phyloP scores from a whole-genome alignment of 495 filamentous ascomycete genomes.

The Rhizodiscina lignyota region DNA sequence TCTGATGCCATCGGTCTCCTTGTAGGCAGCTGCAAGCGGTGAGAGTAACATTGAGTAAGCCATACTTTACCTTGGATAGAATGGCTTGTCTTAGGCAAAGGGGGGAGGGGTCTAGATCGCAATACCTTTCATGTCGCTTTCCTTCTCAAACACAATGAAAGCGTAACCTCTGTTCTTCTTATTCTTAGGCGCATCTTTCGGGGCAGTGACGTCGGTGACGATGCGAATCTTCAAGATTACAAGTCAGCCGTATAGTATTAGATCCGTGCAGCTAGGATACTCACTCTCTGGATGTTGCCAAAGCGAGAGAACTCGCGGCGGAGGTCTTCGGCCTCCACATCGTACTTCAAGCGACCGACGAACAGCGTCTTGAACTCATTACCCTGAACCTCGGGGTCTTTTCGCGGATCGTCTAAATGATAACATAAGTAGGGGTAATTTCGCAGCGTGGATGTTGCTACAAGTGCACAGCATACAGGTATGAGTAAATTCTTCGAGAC shows the following conservation, averaged over 20 bases:
- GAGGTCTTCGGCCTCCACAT: constrained; percentile 73
- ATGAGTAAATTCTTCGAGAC: constrained; percentile 47
- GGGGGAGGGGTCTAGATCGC: too few species aligned
- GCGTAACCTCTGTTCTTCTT: constrained; percentile 85
- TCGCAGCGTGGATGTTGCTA: not conserved
- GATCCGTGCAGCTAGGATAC: constrained; percentile 9
- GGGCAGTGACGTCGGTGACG: constrained; percentile 48
- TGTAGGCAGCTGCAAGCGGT: constrained; percentile 47
- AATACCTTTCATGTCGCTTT: constrained; percentile 99
- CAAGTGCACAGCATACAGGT: constrained; percentile 38
- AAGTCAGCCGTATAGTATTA: constrained; percentile 1
- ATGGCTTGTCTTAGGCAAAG: constrained; percentile 1
- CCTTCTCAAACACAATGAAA: constrained; percentile 92
- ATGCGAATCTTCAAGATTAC: constrained; percentile 57
- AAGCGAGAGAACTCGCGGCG: constrained; percentile 90
- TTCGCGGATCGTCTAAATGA: constrained; percentile 19
- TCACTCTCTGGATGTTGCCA: constrained; percentile 84
- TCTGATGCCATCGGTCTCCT: constrained; percentile 75
- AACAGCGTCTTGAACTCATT: constrained; percentile 94
- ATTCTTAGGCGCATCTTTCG: constrained; percentile 39
- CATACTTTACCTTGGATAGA: constrained; percentile 1
- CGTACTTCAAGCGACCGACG: constrained; percentile 76
- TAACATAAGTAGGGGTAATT: constrained; percentile 4
- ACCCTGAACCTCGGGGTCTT: constrained; percentile 72
- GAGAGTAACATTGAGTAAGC: not conserved